Evolutionary conservation across 2,329 filamentous ascomycete genomes (phyloP).

Genomic region (Cladophialophora bantiana): DNA sequence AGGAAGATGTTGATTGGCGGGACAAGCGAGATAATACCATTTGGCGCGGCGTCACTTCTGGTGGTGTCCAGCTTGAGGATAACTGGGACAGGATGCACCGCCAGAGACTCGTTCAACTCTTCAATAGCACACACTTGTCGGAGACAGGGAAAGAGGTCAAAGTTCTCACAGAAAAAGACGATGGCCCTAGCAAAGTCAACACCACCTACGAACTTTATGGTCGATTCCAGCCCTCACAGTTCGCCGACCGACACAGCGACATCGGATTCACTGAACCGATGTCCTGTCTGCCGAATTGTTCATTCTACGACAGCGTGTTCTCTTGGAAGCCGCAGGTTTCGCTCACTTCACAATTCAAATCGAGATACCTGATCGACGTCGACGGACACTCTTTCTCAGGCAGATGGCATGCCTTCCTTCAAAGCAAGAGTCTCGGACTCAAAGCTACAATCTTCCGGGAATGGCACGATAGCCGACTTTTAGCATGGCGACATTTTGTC

Average conservation of each 20-base stretch:
- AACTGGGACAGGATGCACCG: constrained; percentile 50
- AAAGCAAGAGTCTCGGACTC: constrained; percentile 56
- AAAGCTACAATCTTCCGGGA: constrained; percentile 63
- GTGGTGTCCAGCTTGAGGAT: constrained; percentile 60
- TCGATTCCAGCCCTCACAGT: constrained; percentile 43
- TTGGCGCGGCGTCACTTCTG: constrained; percentile 72
- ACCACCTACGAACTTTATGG: constrained; percentile 42
- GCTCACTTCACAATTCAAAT: constrained; percentile 47
- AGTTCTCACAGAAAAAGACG: constrained; percentile 43
- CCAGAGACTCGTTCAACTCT: constrained; percentile 48
- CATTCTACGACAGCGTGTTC: constrained; percentile 47
- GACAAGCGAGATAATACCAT: constrained; percentile 63
- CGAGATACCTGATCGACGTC: constrained; percentile 49
- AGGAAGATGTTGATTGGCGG: constrained; percentile 65
- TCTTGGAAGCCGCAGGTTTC: constrained; percentile 41
- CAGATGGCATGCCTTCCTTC: constrained; percentile 54
- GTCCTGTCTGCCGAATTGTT: constrained; percentile 49
- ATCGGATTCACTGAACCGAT: constrained; percentile 48
- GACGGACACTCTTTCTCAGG: constrained; percentile 53
- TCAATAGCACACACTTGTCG: constrained; percentile 46
- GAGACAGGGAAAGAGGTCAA: constrained; percentile 39
- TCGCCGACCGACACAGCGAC: constrained; percentile 48
- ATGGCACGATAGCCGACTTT: constrained; percentile 60
- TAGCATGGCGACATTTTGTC: constrained; percentile 62
- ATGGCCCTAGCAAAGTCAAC: constrained; percentile 22